Evolutionary conservation across 176 grass and related monocot genomes (phyloP), one percentile per base, ranked within the genome.

Genomic region (Aegilops longissima): DNA sequence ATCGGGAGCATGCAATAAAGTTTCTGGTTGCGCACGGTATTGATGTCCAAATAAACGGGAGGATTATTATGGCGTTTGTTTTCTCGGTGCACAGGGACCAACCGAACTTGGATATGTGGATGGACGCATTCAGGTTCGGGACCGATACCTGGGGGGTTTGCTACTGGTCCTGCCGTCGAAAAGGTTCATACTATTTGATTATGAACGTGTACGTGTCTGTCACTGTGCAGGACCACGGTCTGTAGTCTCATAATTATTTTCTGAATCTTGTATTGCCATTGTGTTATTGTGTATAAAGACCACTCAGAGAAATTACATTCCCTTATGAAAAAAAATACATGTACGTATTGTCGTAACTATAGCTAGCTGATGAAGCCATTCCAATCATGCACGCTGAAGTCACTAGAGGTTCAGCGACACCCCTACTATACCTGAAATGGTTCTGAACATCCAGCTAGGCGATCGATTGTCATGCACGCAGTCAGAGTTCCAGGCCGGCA

Each of bases 401-500:
- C 16, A 2, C 56, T 21, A 21, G 56, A 7, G 17, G 73, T 66
- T n/a, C 40, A 67, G 44, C 72, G 9, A 59, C 21, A 11, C 14
- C 12, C 23, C 70, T 23, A 42, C 51, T 23, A 42, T 52, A 18
- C 35, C 69, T 39, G 9, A 42, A 72, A 72, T 76, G 47, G 49
- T 21, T 9, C 31, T 76, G 70, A 67, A 52, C 27, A 25, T 34
- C 45, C 34, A 27, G 73, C 27, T 70, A 8, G 51, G 6, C 6
- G 47, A 70, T 70, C 62, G 42, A 54, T 54, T 35, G 5, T 47
- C 64, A 20, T 27, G 68, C 80, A 20, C 47, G 59, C 80, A 62
- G 73, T 78, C 80, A 61, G 76, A 83, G 20, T 8, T 27, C 13
- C 24, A 44, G 34, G 70, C 66, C 29, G 54, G 67, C 70, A 79